phyloP scores from a whole-genome alignment of 192 early-diverging fungal species.

The Linnemannia exigua region DNA sequence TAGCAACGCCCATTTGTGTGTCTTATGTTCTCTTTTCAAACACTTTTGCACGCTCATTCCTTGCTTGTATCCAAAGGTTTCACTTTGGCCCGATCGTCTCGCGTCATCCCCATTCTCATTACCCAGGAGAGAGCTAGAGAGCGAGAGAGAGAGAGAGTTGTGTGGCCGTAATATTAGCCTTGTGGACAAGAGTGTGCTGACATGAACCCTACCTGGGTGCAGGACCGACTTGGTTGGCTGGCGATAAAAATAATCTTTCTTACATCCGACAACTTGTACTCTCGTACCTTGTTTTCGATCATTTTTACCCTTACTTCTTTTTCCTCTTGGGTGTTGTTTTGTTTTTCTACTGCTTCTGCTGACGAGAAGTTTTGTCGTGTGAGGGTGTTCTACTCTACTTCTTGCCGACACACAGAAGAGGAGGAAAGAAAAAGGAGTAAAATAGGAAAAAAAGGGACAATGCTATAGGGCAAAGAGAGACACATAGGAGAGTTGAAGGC shows the following conservation, averaged over 20 bases:
- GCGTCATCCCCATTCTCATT: no score
- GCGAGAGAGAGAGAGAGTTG: no score
- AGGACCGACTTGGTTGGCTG: not conserved
- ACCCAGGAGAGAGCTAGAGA: no score
- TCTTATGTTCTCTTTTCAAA: not conserved
- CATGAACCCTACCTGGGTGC: not conserved
- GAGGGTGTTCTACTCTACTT: not conserved
- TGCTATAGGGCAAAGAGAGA: not conserved
- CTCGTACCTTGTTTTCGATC: not conserved
- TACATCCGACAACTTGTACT: not conserved
- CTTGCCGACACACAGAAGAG: not conserved
- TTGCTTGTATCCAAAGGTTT: not conserved
- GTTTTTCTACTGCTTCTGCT: conserved; percentile 2
- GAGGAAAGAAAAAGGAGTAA: not conserved
- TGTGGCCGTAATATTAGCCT: no score
- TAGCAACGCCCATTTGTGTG: not conserved
- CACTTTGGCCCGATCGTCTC: not conserved
- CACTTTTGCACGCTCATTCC: not conserved
- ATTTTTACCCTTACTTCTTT: not conserved
- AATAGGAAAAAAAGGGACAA: not conserved
- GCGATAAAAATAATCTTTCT: not conserved
- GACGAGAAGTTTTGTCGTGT: not conserved
- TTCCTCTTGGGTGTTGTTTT: not conserved
- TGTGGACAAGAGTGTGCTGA: no score
- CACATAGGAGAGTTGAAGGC: not conserved